Evolutionary conservation across 352 stramenopile genomes (phyloP).

Genomic region (Phytopythium mirpurense): DNA sequence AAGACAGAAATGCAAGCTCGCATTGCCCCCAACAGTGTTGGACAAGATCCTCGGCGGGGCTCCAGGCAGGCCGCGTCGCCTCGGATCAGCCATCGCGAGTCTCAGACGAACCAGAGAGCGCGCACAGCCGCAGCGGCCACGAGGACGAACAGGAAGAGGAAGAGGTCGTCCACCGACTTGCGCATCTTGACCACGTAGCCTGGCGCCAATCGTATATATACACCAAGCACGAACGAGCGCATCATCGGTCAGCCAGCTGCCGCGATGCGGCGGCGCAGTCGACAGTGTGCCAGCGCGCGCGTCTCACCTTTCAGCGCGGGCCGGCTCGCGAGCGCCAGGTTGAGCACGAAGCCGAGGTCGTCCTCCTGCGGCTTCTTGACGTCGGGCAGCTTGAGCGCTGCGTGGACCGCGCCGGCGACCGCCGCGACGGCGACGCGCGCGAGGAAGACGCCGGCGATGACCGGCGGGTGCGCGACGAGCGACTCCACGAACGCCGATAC

Average conservation of each 20-base stretch:
- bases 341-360: conserved; percentile 57
- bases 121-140: conserved; percentile 42
- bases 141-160: conserved; percentile 69
- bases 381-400: conserved; percentile 42
- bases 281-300: too few species aligned
- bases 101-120: conserved; percentile 32
- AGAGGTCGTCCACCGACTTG: conserved; percentile 70
- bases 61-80: too few species aligned
- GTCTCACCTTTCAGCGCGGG: conserved; percentile 55
- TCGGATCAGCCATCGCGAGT: too few species aligned
- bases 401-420: conserved; percentile 29
- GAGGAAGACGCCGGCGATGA: conserved; percentile 56
- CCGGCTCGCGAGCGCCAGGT: conserved; percentile 51
- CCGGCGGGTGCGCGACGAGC: conserved; percentile 48
- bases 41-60: too few species aligned
- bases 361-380: conserved; percentile 61
- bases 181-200: conserved; percentile 59
- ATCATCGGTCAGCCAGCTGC: too few species aligned
- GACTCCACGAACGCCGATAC: conserved; percentile 43
- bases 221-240: neutral
- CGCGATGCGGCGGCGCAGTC: neutral
- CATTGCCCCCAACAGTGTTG: too few species aligned
- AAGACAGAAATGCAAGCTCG: neutral
- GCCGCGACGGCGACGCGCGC: conserved; percentile 47
- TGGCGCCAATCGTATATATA: conserved; percentile 6